Base-by-base conservation (phyloP, 1,139 yeast genomes). In the Meyerozyma guilliermondii region DNA sequence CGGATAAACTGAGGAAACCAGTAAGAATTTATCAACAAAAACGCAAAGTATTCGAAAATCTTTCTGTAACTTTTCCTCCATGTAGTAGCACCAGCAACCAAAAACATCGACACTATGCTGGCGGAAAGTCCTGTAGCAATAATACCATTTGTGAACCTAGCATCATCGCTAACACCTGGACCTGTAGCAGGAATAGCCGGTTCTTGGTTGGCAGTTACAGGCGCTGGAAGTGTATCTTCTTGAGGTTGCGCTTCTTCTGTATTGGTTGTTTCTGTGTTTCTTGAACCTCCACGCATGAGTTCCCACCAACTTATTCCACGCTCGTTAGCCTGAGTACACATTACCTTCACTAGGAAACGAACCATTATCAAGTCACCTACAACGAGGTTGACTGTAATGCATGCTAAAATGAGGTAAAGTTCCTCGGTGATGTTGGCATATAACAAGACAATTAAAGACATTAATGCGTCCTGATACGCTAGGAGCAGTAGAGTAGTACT, bases 1-100 rank as follows among this genome's bases (percentile, higher is more conserved):
- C 96, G 72, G 47, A 81, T 78, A 40, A 88, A 83, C 59, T 91
- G 98, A 0, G 97, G 97, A n/a, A 85, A 52, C 97, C 97, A 91
- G 51, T 78, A 81, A 0, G 95, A 86, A 58, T 81, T 86, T 27
- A 83, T 56, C 1, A 71, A 44, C 2, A 81, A 47, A 5, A 83
- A 58, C 1, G 77, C 65, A 1, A 74, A 43, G 46, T 76, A 80
- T 56, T 88, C 96, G 55, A 82, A 78, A 3, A 68, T 53, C 18
- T 62, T 61, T 43, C 96, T 68, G 38, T 78, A 63, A 11, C 61
- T 63, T 26, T 69, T 67, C 30, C 92, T 80, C 95, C 95, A 87
- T 30, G 78, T 62, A 2, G 75, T 57, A 1, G 88, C 72, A 44
- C 79, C 80, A 36, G 83, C 49, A 0, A 84, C 63, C 4, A 84